Evolutionary conservation across 2,329 filamentous ascomycete species (phyloP), one percentile per base, ranked within the genome.

Genomic region (Juglanconis juglandina): DNA sequence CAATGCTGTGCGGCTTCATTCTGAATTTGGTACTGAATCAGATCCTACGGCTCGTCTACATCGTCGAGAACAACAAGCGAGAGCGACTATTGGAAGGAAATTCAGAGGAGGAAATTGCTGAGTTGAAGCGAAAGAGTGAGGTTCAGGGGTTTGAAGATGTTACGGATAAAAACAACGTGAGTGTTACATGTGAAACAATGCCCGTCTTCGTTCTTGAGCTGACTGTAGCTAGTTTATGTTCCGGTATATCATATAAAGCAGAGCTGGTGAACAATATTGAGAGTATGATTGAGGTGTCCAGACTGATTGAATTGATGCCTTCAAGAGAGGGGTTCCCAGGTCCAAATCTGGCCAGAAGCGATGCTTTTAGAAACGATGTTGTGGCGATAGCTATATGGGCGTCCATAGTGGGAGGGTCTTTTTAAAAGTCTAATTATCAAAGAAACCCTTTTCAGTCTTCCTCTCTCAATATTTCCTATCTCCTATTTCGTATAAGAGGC

Each of bases 131-230:
- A 30, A 64, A 69, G 39, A 72, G 72, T 60, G 63, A 70, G 35
- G 33, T 66, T 4, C 72, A 75, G 30, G 74, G 73, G 0, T 73
- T 76, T 47, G 73, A 76, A 50, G 74, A 77, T 53, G 67, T 75
- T 50, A 76, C 75, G 8, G 75, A 78, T 54, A 70, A 65, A 56
- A 46, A 71, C 14, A 75, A 75, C 32, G 55, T 58, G 24, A 51
- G 55, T 58, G 24, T 17, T 10, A 5, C 17, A 34, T 4, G 6
- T 42, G 13, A 4, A 10, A 33, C 13, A 8, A 33, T 6, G 14
- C 17, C 17, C 17, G 4, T 9, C 13, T 51, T 17, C 10, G 6
- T 24, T 4, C 14, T 42, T 8, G 17, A 48, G 46, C 46, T 42
- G 17, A 42, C 6, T 58, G 7, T 14, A 3, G 13, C 3, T 17